Percentiles rank a stretch among this genome's conserved stretches.
These are phyloP conservation scores for Triticum turgidum DNA, from an alignment of 176 grass and related monocot genomes.

Conservation along the genomic window DNA sequence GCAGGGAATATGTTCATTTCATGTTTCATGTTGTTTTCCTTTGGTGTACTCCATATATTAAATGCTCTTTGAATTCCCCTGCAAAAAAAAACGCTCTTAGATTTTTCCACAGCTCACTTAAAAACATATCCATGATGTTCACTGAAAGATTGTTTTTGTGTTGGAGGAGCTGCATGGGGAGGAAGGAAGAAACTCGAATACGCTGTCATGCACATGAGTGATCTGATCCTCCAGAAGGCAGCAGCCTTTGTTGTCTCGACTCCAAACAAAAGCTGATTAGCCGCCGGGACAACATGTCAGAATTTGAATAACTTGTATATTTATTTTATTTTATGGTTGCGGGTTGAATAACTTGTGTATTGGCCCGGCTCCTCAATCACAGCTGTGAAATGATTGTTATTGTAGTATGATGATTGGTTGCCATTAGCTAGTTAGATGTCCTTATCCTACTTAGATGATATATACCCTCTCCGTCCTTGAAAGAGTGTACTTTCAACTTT, in stretches of 20 bases:
- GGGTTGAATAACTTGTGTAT: not conserved
- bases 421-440: too few species aligned
- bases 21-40: too few species aligned
- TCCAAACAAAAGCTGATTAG: not conserved
- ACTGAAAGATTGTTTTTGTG: not conserved
- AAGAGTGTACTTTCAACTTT: too few species aligned
- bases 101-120: too few species aligned
- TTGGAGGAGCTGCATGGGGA: not conserved
- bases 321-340: too few species aligned
- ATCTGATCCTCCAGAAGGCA: not conserved
- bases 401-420: not conserved
- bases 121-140: not conserved
- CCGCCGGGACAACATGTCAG: not conserved
- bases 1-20: too few species aligned
- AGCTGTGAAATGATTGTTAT: not conserved
- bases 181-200: not conserved
- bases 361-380: not conserved
- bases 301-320: not conserved
- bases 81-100: too few species aligned
- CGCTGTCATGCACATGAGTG: not conserved
- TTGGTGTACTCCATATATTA: too few species aligned
- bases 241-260: not conserved
- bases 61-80: too few species aligned
- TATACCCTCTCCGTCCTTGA: too few species aligned
- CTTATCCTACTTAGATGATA: too few species aligned